A percentile compares a stretch with the other conserved stretches of the same genome.
Conservation (phyloP, 2,329 filamentous ascomycete species). For the Ophiostoma piceae region DNA sequence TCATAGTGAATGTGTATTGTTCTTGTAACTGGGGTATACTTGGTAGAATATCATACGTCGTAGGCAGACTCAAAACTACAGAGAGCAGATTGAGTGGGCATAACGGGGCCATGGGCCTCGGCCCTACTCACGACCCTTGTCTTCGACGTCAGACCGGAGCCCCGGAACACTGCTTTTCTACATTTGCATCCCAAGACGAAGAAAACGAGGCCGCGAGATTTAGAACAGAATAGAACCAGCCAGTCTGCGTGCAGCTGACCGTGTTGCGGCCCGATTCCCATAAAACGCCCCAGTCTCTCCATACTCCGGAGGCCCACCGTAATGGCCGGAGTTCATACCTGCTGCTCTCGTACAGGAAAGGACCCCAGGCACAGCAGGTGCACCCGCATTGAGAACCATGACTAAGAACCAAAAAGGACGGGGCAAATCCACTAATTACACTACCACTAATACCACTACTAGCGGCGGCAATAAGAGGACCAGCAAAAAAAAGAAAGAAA, state of each 20-base stretch:
- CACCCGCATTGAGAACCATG: background rate
- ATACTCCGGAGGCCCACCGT: conserved; percentile 10
- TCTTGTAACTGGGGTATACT: no score
- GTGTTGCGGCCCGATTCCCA: conserved; percentile 8
- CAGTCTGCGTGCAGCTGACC: conserved; percentile 9
- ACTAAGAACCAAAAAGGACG: background rate
- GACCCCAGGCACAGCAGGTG: background rate
- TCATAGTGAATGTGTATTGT: no score
- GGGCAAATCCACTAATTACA: background rate
- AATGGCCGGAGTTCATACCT: background rate
- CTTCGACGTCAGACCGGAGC: background rate
- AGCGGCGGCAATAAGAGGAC: background rate
- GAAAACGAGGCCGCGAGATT: background rate
- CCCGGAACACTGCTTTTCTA: background rate
- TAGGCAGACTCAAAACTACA: background rate
- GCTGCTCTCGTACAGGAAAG: background rate
- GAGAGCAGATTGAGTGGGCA: background rate
- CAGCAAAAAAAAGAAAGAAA: background rate
- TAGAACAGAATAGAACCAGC: background rate
- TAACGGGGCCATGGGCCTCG: background rate
- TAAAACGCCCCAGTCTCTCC: conserved; percentile 13
- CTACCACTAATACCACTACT: background rate
- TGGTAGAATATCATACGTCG: no score
- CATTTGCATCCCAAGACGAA: background rate
- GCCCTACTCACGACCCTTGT: background rate